Percentiles rank a stretch among this genome's conserved stretches.
These are phyloP conservation scores for Colletotrichum sp. DNA, from an alignment of 2,329 filamentous ascomycete genomes.

Conservation along the genomic window DNA sequence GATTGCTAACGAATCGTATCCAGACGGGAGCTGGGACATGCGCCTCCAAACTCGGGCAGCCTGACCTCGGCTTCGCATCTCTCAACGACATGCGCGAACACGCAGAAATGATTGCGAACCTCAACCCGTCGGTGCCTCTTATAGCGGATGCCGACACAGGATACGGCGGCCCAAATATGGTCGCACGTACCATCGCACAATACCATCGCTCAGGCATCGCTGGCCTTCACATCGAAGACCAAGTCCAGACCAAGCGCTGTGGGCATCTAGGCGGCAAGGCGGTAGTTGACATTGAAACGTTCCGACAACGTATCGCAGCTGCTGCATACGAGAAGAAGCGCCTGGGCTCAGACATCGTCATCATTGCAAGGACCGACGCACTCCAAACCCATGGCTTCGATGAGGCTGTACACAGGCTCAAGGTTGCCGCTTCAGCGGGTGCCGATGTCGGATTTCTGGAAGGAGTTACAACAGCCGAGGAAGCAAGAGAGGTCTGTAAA, in stretches of 20 bases:
- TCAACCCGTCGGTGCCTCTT: not conserved
- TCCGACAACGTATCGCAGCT: not conserved
- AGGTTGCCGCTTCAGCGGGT: not conserved
- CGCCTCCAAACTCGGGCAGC: not conserved
- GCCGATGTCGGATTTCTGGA: not conserved
- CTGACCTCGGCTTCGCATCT: not conserved
- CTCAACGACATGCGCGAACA: not conserved
- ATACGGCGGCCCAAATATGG: not conserved
- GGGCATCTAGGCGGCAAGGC: not conserved
- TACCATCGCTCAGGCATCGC: not conserved
- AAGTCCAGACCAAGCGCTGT: not conserved
- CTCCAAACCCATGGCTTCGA: not conserved
- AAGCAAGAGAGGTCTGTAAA: not conserved
- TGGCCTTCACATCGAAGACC: not conserved
- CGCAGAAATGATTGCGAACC: not conserved
- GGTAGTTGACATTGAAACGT: not conserved
- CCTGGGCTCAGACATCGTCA: not conserved
- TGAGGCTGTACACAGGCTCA: not conserved
- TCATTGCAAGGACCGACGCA: not conserved
- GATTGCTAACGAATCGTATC: not conserved
- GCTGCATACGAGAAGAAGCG: not conserved
- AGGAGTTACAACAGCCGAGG: not conserved
- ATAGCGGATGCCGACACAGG: not conserved
- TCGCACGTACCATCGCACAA: not conserved
- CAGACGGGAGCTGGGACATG: not conserved